phyloP scores from a whole-genome alignment of 352 stramenopile species.

The Phytophthora cajani region DNA sequence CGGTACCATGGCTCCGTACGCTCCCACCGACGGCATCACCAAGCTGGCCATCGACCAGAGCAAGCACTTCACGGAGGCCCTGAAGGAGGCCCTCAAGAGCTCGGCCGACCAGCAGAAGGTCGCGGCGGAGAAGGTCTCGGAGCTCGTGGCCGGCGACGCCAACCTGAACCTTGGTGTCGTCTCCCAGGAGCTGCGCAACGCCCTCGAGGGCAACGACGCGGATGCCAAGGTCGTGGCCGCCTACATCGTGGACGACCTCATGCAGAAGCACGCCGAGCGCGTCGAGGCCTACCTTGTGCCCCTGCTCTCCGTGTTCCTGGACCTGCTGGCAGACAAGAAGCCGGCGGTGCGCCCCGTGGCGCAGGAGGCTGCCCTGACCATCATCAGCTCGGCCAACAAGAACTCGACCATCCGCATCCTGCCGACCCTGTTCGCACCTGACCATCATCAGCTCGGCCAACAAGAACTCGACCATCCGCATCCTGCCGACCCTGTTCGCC shows the following conservation, averaged over 20 bases:
- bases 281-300: conserved; percentile 81
- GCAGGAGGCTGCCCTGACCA: conserved; percentile 80
- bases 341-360: conserved; percentile 63
- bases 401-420: conserved; percentile 88
- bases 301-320: conserved; percentile 72
- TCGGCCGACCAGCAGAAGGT: conserved; percentile 88
- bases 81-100: conserved; percentile 94
- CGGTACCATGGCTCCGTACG: conserved; percentile 83
- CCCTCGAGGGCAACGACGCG: conserved; percentile 58
- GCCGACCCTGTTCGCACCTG: conserved; percentile 93
- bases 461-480: conserved; percentile 87
- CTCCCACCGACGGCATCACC: conserved; percentile 81
- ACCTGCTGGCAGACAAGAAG: conserved; percentile 90
- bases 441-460: conserved; percentile 85
- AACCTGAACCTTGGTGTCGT: conserved; percentile 79
- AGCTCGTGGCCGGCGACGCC: conserved; percentile 78
- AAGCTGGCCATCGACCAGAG: conserved; percentile 90
- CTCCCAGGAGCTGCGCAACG: conserved; percentile 68
- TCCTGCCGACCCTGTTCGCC: conserved; percentile 93
- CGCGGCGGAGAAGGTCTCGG: conserved; percentile 86
- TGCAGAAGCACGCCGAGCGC: conserved; percentile 87
- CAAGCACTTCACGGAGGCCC: conserved; percentile 90
- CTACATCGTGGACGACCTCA: conserved; percentile 84
- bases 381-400: conserved; percentile 86
- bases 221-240: conserved; percentile 75